Base-by-base conservation (phyloP, 192 early-diverging fungal genomes). In the Powellomyces hirtus region DNA sequence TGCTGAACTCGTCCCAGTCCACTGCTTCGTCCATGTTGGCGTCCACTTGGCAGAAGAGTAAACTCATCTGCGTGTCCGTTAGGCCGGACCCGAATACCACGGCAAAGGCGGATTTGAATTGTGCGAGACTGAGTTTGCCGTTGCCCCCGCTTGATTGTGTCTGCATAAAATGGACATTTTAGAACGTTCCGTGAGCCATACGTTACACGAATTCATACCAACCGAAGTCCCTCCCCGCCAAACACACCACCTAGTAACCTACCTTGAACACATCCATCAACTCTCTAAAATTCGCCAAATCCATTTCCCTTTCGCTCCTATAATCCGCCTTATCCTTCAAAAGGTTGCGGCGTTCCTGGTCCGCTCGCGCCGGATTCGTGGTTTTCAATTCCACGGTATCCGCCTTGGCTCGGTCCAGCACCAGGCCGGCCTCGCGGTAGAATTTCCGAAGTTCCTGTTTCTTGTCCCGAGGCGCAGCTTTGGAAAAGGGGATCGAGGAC, bases 31-130 rank as follows among this genome's bases (percentile, higher is more conserved):
- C 82, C 53, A 77, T 80, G 69, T 85, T 84, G 0, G 79, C 70
- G 68, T 85, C 85, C 35, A 86, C 81, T 42, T 85, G 77, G 84
- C 87, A 86, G 63, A 86, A 85, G 22, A 86, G 62, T 8, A 76
- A 52, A 6, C 38, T 62, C 80, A 86, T 84, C 64, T 85, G 84
- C 55, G 83, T 80, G n/a, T 79, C 79, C 0, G 73, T 75, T 40
- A 83, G 60, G 0, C 74, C 75, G 33, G 77, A 34, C 0, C 79
- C 80, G 18, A 85, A 66, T 5, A 83, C 77, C 18, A 61, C 68
- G 8, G 66, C 71, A 70, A 85, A 85, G 38, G 77, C 77, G 4
- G 38, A 8, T 62, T 81, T 81, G 76, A 85, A 85, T 22, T 83
- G 74, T 0, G 63, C 69, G 42, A 81, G 60, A n/a, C 13, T 59